Conservation (phyloP, 805 yeast species). For the Metschnikowia cubensis region DNA sequence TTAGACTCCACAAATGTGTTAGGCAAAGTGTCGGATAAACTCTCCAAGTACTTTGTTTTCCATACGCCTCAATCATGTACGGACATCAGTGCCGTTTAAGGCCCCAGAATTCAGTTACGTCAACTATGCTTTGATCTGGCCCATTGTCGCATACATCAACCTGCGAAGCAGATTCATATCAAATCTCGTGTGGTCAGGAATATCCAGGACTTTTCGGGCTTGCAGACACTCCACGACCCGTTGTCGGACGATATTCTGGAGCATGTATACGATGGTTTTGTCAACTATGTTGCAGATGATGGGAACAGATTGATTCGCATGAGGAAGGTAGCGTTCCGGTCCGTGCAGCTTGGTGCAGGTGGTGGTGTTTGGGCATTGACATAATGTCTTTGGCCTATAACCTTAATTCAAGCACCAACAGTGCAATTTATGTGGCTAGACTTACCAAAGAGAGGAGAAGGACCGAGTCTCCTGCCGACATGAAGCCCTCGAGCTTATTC, state of each 20-base stretch:
- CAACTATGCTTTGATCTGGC: slow-evolving; percentile 87
- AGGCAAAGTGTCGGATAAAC: slow-evolving; percentile 23
- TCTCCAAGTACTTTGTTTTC: slow-evolving; percentile 64
- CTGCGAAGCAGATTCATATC: slow-evolving; percentile 84
- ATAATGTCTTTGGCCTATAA: slow-evolving; percentile 25
- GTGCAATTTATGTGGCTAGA: slow-evolving; percentile 45
- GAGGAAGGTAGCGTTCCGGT: slow-evolving; percentile 89
- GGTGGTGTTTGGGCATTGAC: slow-evolving; percentile 69
- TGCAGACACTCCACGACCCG: slow-evolving; percentile 95
- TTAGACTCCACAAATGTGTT: not conserved
- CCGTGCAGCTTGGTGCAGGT: slow-evolving; percentile 80
- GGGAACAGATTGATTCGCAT: slow-evolving; percentile 67
- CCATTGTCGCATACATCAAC: slow-evolving; percentile 93
- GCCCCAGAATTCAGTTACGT: slow-evolving; percentile 85
- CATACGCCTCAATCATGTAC: slow-evolving; percentile 75
- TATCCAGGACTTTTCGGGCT: slow-evolving; percentile 82
- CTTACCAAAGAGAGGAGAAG: slow-evolving; percentile 49
- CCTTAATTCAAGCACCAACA: slow-evolving; percentile 48
- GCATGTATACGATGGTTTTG: slow-evolving; percentile 89
- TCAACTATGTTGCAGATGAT: slow-evolving; percentile 83
- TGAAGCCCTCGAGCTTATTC: slow-evolving; percentile 41
- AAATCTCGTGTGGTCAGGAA: slow-evolving; percentile 77
- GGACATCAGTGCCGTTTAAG: slow-evolving; percentile 85
- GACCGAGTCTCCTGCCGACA: slow-evolving; percentile 61
- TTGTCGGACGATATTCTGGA: slow-evolving; percentile 84